Conservation (phyloP, 2,329 filamentous ascomycete species). For the Mollisiaceae sp. region DNA sequence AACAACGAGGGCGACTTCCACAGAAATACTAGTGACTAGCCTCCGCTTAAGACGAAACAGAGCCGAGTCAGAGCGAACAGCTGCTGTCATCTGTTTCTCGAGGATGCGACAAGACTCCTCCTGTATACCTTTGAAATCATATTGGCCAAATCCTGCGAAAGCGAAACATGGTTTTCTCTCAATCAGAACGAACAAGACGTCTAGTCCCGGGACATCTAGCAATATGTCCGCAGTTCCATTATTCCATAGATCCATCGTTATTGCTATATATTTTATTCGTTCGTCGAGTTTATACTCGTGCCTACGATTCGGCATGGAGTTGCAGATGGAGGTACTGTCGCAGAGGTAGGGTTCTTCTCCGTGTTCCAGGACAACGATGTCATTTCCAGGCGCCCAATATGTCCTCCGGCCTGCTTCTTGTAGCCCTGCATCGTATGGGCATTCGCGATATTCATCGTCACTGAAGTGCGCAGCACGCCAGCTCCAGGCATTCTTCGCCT, state of each 20-base stretch:
- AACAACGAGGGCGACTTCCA: not conserved
- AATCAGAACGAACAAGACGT: not conserved
- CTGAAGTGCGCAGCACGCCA: not conserved
- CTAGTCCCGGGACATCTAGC: not conserved
- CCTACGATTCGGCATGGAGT: not conserved
- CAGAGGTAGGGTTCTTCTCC: not conserved
- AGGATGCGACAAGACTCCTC: not conserved
- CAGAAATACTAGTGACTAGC: not conserved
- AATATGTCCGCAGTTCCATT: not conserved
- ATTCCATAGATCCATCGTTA: slow-evolving; percentile 1
- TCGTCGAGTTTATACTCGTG: not conserved
- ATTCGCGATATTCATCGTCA: not conserved
- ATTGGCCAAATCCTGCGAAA: not conserved
- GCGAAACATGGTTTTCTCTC: not conserved
- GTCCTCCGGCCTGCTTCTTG: not conserved
- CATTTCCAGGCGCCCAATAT: not conserved
- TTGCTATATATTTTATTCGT: slow-evolving; percentile 4
- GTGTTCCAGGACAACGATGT: not conserved
- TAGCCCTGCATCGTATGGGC: not conserved
- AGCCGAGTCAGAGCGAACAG: not conserved
- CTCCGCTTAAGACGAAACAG: not conserved
- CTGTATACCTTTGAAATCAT: not conserved
- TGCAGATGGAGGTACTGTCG: slow-evolving; percentile 8
- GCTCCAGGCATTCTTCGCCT: slow-evolving; percentile 7
- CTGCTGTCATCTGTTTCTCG: not conserved